phyloP scores from a whole-genome alignment of 2,329 filamentous ascomycete genomes.

The Penicillium nordicum region DNA sequence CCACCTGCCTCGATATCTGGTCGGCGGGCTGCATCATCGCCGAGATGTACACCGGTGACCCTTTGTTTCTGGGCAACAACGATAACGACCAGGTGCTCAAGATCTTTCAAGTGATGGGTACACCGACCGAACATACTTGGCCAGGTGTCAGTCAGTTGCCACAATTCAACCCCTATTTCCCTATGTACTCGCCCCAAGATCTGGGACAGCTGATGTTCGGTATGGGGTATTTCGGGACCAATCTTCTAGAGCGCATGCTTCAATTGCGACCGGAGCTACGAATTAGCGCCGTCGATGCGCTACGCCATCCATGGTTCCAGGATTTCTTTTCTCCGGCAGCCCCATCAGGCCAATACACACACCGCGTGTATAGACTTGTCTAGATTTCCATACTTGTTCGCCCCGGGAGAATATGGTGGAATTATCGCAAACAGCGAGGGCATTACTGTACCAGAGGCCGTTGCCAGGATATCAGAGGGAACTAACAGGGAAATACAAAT shows the following conservation, averaged over 20 bases:
- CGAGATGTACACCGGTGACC: constrained; percentile 97
- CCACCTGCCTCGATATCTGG: constrained; percentile 99
- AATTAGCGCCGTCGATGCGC: background rate
- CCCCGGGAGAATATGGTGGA: background rate
- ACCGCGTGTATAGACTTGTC: background rate
- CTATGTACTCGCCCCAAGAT: constrained; percentile 33
- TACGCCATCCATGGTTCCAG: background rate
- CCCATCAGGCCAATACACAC: background rate
- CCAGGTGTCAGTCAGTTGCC: constrained; percentile 90
- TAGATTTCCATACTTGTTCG: background rate
- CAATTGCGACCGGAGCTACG: background rate
- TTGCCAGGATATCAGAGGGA: background rate
- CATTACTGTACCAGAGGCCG: background rate
- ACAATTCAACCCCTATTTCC: constrained; percentile 93
- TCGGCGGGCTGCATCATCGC: constrained; percentile 99
- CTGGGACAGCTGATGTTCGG: background rate
- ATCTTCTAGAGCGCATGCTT: background rate
- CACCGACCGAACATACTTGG: constrained; percentile 91
- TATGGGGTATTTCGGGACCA: background rate
- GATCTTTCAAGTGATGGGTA: constrained; percentile 98
- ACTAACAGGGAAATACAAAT: background rate
- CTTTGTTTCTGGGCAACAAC: constrained; percentile 92
- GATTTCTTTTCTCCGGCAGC: background rate
- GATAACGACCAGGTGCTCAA: constrained; percentile 96
- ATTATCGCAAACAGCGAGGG: background rate